These are phyloP conservation scores for Ormosia semicastrata DNA, from an alignment of 306 rosid genomes.

Conservation along the genomic window DNA sequence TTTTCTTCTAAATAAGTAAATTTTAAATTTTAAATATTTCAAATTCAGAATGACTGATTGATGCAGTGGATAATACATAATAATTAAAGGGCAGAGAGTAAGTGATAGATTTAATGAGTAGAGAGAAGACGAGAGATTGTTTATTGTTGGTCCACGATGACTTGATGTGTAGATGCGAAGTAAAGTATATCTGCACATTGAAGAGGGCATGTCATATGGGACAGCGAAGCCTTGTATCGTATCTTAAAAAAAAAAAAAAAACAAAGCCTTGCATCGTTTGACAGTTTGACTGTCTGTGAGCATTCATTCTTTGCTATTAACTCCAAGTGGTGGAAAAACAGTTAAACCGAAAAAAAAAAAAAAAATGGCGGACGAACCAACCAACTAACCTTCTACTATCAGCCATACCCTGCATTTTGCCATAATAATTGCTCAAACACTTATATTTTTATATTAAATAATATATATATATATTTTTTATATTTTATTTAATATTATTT, in stretches of 20 bases:
- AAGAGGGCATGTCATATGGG: neutral
- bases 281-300: no score
- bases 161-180: conserved; percentile 14
- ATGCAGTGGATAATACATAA: neutral
- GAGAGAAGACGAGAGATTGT: neutral
- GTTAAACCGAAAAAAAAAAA: no score
- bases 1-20: no score
- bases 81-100: neutral
- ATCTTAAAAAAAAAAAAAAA: neutral
- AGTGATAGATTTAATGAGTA: neutral
- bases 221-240: conserved; percentile 3
- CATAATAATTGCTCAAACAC: no score
- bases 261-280: no score
- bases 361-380: neutral
- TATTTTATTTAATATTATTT: no score
- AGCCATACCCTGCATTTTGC: neutral
- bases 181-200: conserved; percentile 15
- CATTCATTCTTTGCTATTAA: no score
- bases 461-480: no score
- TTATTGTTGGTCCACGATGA: neutral
- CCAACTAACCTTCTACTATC: neutral
- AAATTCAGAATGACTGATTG: neutral
- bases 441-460: no score
- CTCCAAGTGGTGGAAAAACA: no score
- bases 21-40: neutral